Conservation (phyloP, 164 flowering plant genomes). For the Vitis riparia region DNA sequence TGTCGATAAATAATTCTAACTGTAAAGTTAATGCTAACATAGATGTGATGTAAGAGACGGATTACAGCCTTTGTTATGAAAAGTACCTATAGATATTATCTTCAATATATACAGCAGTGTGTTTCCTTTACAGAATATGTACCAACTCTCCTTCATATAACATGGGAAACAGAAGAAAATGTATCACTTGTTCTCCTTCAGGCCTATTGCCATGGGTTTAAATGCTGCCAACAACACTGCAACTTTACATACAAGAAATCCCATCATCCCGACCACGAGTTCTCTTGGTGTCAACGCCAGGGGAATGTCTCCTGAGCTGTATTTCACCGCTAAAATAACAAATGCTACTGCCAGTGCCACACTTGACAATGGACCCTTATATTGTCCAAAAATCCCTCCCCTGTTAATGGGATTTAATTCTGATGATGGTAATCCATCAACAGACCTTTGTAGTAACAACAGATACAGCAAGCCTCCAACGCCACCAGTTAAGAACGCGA, state of each 20-base stretch:
- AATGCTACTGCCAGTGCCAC: slow-evolving; percentile 51
- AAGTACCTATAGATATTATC: too few species aligned
- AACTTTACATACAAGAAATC: slow-evolving; percentile 78
- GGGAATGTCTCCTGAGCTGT: slow-evolving; percentile 32
- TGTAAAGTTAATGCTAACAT: too few species aligned
- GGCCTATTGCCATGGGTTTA: slow-evolving; percentile 47
- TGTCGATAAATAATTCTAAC: too few species aligned
- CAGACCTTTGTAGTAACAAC: slow-evolving; percentile 73
- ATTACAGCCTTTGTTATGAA: too few species aligned
- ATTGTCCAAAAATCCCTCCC: slow-evolving; percentile 25
- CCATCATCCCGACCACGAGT: slow-evolving; percentile 61
- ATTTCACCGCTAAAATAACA: slow-evolving; percentile 37
- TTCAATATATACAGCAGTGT: too few species aligned
- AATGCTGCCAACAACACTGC: slow-evolving; percentile 82
- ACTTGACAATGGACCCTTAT: slow-evolving; percentile 45
- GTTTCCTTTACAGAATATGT: too few species aligned
- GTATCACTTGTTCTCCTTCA: slow-evolving; percentile 37
- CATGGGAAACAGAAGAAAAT: neutral
- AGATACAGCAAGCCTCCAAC: slow-evolving; percentile 69
- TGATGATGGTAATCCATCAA: slow-evolving; percentile 64
- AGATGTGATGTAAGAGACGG: too few species aligned
- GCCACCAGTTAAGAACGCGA: slow-evolving; percentile 73
- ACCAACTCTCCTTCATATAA: neutral
- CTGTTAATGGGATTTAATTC: slow-evolving; percentile 16
- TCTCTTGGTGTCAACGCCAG: slow-evolving; percentile 53